Base-by-base conservation (phyloP, 1,284 basidiomycete genomes). In the Cryptococcus jaspeensis region DNA sequence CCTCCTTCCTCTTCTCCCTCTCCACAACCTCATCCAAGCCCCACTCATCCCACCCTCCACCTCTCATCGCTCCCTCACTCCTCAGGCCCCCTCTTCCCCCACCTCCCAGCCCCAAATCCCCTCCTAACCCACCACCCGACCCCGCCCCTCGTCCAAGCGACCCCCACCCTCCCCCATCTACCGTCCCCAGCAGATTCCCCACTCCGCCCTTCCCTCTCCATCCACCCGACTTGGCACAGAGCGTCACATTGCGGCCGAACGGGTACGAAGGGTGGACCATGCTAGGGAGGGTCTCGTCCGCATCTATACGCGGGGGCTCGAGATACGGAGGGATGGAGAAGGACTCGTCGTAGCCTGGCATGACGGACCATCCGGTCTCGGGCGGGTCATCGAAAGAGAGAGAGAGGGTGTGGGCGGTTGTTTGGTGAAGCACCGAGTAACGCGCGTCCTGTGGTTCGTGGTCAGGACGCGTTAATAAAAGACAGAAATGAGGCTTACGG, bases 301-400 rank as follows among this genome's bases (percentile, higher is more conserved):
- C 65, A 55, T 74, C 74, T 13, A 65, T 37, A 2, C 65, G 48
- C 6, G 72, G 72, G 50, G 87, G 87, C 53, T 59, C 54, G 13
- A 57, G 46, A 38, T 61, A 56, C 13, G 38, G 28, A 5, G 62
- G 55, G 41, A 58, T 53, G 15, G 53, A 23, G 18, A 62, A 51
- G 23, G 71, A 56, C 49, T 74, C 66, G 60, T 74, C 74, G 56
- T 63, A 76, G 11, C 74, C 74, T 15, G 74, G 74, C 74, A 76
- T 75, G 28, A 75, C 72, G 47, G 61, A 60, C 72, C 72, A 74
- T 37, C 70, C 71, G 40, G 68, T 69, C 51, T 75, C 71, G 2
- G 73, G 67, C 5, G 68, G 62, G 23, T 70, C 66, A 55, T 76
- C 73, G 40, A 70, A 69, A 15, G 61, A 56, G 8, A 76, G 59